Evolutionary conservation across 2,329 filamentous ascomycete genomes (phyloP), one percentile per base, ranked within the genome.

Genomic region (Penicillium sp.): DNA sequence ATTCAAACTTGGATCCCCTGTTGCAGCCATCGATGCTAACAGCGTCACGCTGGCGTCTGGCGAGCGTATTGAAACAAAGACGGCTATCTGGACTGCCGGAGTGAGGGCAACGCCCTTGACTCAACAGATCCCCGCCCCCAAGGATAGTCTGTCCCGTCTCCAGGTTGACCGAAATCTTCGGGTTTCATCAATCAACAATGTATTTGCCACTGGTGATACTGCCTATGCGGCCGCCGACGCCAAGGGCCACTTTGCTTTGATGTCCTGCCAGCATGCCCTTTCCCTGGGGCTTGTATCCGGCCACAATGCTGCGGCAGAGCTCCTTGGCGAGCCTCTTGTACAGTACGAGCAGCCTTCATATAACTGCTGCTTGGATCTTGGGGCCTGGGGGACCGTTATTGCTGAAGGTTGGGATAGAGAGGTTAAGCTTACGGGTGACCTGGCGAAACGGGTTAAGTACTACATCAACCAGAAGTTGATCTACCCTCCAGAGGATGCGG

Each of bases 261-360:
- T 74, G 68, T 74, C 67, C 1, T 76, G 74, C 49, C 73, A 76
- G 54, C 73, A 76, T 43, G 74, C 73, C 2, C 42, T 68, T 13
- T 33, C 56, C 1, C 62, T 75, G 1, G 74, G 73, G 3, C 70
- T 71, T 1, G 49, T 67, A 2, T 61, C 69, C 0, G 69, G 71
- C 0, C 47, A 74, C 34, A 73, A 72, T 49, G 67, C 68, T 1
- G 67, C 68, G 1, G 68, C 69, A 2, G 66, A 71, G 21, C 51
- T 76, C 0, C 61, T 76, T 0, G 54, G 51, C 1, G 49, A 65
- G 10, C 41, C 62, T 0, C 43, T 53, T 2, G 30, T 63, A 1
- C 21, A 53, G 0, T 76, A 74, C 49, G 48, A 49, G 0, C 73
- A 76, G 46, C 24, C 59, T 1, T 47, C 37, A 0, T 75, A 75